These are phyloP conservation scores for Bauhinia variegata DNA, from an alignment of 306 rosid genomes.

Conservation along the genomic window DNA sequence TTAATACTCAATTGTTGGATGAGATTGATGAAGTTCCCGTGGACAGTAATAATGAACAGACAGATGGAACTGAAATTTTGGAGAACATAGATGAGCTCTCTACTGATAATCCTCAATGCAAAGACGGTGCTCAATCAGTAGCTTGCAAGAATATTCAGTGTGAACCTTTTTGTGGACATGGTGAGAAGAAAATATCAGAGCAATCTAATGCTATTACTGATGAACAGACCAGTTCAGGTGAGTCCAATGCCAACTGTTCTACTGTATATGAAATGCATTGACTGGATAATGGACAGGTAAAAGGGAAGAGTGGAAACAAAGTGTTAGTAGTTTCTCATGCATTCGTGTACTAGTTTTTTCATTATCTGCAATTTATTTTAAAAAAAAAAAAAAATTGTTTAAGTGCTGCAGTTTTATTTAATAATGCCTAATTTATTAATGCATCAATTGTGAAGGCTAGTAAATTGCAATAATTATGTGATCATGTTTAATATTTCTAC, in stretches of 20 bases:
- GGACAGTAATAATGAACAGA: constrained; percentile 42
- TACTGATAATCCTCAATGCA: constrained; percentile 38
- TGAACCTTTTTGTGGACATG: constrained; percentile 5
- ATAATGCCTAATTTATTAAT: not conserved
- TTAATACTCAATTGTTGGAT: constrained; percentile 55
- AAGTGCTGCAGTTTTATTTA: too few relatives aligned
- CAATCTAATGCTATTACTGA: constrained; percentile 13
- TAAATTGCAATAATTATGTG: not conserved
- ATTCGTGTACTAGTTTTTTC: too few relatives aligned
- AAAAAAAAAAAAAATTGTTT: too few relatives aligned
- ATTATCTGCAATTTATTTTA: too few relatives aligned
- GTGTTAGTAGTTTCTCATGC: not conserved
- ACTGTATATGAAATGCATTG: not conserved
- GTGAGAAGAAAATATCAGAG: constrained; percentile 33
- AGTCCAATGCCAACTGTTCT: constrained; percentile 10
- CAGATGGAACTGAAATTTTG: constrained; percentile 59
- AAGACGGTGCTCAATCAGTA: constrained; percentile 12
- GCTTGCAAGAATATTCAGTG: constrained; percentile 27
- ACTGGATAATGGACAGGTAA: not conserved
- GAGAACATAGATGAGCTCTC: constrained; percentile 36
- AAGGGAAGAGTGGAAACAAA: constrained; percentile 1
- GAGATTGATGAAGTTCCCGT: constrained; percentile 38
- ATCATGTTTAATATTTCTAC: not conserved
- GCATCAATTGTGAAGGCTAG: constrained; percentile 4
- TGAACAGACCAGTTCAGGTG: constrained; percentile 53